Conservation (phyloP, 495 filamentous ascomycete species). For the Penicillium atrosanguineum region DNA sequence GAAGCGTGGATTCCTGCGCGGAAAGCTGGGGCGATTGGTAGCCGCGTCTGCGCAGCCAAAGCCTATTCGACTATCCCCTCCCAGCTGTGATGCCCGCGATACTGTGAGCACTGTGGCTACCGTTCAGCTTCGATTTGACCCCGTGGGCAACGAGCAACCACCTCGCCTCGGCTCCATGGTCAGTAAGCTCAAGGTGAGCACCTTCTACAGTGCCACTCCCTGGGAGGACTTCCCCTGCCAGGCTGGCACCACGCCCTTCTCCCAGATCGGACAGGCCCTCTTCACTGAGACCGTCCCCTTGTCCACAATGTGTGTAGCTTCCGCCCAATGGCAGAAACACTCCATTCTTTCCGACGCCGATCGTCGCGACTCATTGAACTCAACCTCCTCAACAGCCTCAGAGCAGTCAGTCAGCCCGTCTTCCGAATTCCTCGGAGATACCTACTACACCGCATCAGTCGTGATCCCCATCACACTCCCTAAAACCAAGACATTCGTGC, state of each 20-base stretch:
- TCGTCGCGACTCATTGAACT: slow-evolving; percentile 62
- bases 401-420: slow-evolving; percentile 38
- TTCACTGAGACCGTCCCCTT: slow-evolving; percentile 64
- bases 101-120: slow-evolving; percentile 60
- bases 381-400: slow-evolving; percentile 17
- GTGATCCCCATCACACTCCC: slow-evolving; percentile 76
- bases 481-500: slow-evolving; percentile 67
- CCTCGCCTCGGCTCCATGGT: slow-evolving; percentile 65
- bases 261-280: slow-evolving; percentile 57
- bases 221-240: slow-evolving; percentile 47
- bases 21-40: slow-evolving; percentile 70
- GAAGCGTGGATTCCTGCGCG: slow-evolving; percentile 72
- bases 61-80: slow-evolving; percentile 58
- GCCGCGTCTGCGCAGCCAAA: slow-evolving; percentile 73
- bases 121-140: slow-evolving; percentile 73
- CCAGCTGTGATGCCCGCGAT: slow-evolving; percentile 34
- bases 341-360: slow-evolving; percentile 15
- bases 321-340: slow-evolving; percentile 65
- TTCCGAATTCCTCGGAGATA: slow-evolving; percentile 34
- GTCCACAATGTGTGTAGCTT: slow-evolving; percentile 61
- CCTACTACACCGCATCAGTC: slow-evolving; percentile 66
- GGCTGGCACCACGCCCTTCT: slow-evolving; percentile 17
- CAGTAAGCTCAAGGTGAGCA: slow-evolving; percentile 71
- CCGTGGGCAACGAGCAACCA: slow-evolving; percentile 56
- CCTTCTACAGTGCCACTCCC: slow-evolving; percentile 68